phyloP scores from a whole-genome alignment of 2,329 filamentous ascomycete genomes.

The Phyllosticta capitalensis region DNA sequence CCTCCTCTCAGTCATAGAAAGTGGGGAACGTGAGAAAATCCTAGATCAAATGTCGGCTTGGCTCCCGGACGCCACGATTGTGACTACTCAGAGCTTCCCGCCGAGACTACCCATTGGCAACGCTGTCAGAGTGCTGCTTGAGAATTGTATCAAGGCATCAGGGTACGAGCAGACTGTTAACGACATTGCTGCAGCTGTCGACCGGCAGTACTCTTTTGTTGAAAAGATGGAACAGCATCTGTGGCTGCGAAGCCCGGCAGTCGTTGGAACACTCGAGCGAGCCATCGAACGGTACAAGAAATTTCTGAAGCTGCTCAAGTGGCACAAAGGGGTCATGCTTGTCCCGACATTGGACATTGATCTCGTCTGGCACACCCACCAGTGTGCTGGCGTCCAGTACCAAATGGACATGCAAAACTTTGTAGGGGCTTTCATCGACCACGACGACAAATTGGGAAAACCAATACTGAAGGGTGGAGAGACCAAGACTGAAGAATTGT shows the following conservation, averaged over 20 bases:
- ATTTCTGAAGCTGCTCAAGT: constrained; percentile 45
- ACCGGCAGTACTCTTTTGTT: constrained; percentile 56
- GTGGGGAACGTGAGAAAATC: no score
- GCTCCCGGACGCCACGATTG: not conserved
- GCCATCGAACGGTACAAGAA: constrained; percentile 55
- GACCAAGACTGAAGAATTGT: constrained; percentile 61
- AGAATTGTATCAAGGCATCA: not conserved
- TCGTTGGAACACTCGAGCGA: constrained; percentile 53
- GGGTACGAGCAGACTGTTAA: not conserved
- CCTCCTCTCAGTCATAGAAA: no score
- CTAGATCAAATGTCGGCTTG: not conserved
- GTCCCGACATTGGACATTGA: constrained; percentile 70
- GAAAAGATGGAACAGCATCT: constrained; percentile 69
- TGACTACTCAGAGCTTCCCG: not conserved
- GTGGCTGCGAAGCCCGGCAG: constrained; percentile 65
- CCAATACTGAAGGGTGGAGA: constrained; percentile 54
- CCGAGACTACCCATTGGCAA: not conserved
- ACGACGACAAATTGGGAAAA: constrained; percentile 77
- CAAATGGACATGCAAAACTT: constrained; percentile 38
- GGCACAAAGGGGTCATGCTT: constrained; percentile 19
- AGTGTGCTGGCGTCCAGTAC: constrained; percentile 53
- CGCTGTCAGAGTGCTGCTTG: not conserved
- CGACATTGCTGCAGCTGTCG: constrained; percentile 55
- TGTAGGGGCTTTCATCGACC: constrained; percentile 52
- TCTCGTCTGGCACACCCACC: constrained; percentile 70